Conservation (phyloP, 2,329 filamentous ascomycete genomes). For the Colletotrichum trifolii region DNA sequence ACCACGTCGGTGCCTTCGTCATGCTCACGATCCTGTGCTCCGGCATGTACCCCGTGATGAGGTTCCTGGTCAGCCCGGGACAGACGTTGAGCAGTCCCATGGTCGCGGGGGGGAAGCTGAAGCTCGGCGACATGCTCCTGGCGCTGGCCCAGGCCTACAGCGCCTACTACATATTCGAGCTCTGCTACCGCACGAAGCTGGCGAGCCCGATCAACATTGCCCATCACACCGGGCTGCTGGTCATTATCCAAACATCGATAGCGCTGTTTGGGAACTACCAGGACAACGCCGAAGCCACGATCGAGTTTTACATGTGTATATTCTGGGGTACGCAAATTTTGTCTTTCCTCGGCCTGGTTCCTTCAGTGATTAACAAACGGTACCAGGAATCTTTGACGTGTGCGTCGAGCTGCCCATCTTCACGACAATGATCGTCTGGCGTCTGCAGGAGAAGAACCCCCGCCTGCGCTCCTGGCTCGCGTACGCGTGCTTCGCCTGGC, state of each 20-base stretch:
- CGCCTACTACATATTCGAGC: constrained; percentile 38
- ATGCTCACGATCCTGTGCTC: constrained; percentile 28
- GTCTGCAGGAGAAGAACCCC: constrained; percentile 13
- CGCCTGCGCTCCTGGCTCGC: constrained; percentile 19
- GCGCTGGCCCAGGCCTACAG: constrained; percentile 32
- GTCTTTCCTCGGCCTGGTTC: rapidly evolving
- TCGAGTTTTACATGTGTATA: constrained; percentile 37
- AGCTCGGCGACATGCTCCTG: constrained; percentile 35
- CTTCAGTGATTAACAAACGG: too few relatives aligned
- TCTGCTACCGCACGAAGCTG: constrained; percentile 35
- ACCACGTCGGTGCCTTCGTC: constrained; percentile 35
- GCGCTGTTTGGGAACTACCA: constrained; percentile 28
- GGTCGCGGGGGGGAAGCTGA: constrained; percentile 11
- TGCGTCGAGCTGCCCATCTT: constrained; percentile 34
- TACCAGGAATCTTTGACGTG: constrained; percentile 28
- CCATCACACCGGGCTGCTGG: constrained; percentile 36
- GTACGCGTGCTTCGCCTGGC: constrained; percentile 21
- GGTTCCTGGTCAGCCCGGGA: constrained; percentile 23
- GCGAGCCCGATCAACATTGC: constrained; percentile 36
- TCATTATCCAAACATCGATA: constrained; percentile 33
- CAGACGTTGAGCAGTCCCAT: constrained; percentile 11
- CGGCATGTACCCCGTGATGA: constrained; percentile 32
- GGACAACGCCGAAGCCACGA: constrained; percentile 24
- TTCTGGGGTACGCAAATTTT: constrained; percentile 24
- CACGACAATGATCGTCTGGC: constrained; percentile 33